A percentile compares a stretch with the other conserved stretches of the same genome.
phyloP scores from a whole-genome alignment of 2,329 filamentous ascomycete species.

The Leptosphaerulina australis region DNA sequence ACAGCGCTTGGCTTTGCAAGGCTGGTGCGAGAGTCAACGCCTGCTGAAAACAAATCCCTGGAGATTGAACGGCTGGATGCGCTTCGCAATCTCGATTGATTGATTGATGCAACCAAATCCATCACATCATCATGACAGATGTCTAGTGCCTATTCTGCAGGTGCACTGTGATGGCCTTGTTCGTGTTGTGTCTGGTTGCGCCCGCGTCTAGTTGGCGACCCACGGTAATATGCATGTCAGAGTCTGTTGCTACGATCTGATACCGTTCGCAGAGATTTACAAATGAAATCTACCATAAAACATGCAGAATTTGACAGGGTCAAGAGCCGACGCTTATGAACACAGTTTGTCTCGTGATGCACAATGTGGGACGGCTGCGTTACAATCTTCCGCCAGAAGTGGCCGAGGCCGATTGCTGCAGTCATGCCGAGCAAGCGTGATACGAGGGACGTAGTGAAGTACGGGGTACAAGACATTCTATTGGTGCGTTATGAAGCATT shows the following conservation, averaged over 20 bases:
- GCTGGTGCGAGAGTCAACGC: conserved; percentile 5
- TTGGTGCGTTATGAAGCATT: not conserved
- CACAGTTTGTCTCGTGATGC: conserved; percentile 37
- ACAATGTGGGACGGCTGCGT: conserved; percentile 29
- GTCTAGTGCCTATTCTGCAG: not conserved
- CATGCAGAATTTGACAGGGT: conserved; percentile 18
- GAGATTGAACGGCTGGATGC: conserved; percentile 29
- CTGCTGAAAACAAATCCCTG: conserved; percentile 22
- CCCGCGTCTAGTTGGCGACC: conserved; percentile 17
- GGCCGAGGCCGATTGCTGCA: conserved; percentile 37
- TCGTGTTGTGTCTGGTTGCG: conserved; percentile 15
- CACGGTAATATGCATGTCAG: conserved; percentile 26
- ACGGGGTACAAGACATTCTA: conserved; percentile 6
- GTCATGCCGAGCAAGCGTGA: conserved; percentile 30
- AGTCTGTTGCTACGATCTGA: conserved; percentile 25
- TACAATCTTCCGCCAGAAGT: conserved; percentile 27
- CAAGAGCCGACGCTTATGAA: conserved; percentile 30
- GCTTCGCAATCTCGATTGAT: conserved; percentile 36
- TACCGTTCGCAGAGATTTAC: conserved; percentile 23
- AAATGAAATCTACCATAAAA: conserved; percentile 20
- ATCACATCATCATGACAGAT: conserved; percentile 13
- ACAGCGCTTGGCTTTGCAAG: conserved; percentile 23
- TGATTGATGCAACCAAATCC: conserved; percentile 25
- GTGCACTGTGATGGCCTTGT: conserved; percentile 19
- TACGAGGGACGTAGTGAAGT: conserved; percentile 36